Conservation (phyloP, 2,329 filamentous ascomycete genomes). For the Ophiostoma sp. region DNA sequence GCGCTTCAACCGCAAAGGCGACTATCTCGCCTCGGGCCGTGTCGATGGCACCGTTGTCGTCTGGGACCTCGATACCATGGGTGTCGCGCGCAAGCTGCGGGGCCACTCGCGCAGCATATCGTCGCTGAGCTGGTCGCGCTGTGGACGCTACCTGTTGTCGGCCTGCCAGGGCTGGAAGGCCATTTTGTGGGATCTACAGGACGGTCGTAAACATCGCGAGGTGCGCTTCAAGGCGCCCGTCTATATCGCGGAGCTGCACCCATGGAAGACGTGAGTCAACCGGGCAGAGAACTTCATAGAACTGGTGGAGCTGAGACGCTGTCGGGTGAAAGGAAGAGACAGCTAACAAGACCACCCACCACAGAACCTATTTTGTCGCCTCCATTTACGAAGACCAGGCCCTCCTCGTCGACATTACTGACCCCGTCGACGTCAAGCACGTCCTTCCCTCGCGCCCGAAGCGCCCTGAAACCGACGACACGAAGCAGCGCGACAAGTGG, state of each 20-base stretch:
- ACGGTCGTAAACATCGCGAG: conserved; percentile 70
- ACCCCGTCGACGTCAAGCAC: conserved; percentile 69
- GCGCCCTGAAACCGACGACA: conserved; percentile 70
- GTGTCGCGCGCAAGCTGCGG: conserved; percentile 88
- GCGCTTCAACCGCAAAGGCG: conserved; percentile 91
- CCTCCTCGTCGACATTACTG: conserved; percentile 77
- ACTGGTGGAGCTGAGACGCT: no score
- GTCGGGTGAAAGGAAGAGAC: neutral
- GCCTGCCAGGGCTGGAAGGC: conserved; percentile 96
- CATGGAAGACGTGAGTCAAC: conserved; percentile 64
- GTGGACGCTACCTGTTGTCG: conserved; percentile 86
- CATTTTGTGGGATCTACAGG: conserved; percentile 86
- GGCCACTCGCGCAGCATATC: conserved; percentile 94
- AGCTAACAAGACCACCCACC: neutral
- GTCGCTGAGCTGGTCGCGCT: conserved; percentile 90
- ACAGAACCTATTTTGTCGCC: conserved; percentile 72
- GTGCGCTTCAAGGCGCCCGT: conserved; percentile 90
- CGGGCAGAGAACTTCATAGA: neutral
- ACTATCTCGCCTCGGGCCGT: conserved; percentile 90
- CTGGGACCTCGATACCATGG: conserved; percentile 97
- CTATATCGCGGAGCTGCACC: conserved; percentile 94
- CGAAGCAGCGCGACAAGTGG: conserved; percentile 75
- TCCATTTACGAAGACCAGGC: conserved; percentile 94
- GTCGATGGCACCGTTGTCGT: conserved; percentile 93
- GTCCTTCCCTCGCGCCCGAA: conserved; percentile 79